Evolutionary conservation across 805 yeast species (phyloP), one percentile per base, ranked within the genome.

Genomic region (Priceomyces medius): DNA sequence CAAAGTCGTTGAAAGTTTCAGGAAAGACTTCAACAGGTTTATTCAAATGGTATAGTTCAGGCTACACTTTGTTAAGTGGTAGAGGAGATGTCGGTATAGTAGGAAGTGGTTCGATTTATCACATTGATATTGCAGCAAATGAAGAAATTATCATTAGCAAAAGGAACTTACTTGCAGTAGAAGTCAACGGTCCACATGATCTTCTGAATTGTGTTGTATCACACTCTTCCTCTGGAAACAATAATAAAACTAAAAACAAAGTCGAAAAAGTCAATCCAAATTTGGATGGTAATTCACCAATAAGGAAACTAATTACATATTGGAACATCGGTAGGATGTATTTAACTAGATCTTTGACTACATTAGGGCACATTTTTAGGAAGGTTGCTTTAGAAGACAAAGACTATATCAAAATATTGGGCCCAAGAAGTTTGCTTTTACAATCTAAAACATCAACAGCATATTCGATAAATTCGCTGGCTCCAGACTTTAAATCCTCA

Each of bases 51-150:
- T 45, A 46, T 24, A 58, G 57, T 23, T 39, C 61, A 9, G 81
- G 81, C 0, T 80, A 71, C 51, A 62, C 72, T 0, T 59, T 76
- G 27, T 47, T 79, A 4, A 69, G 75, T 19, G 86, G 87, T 1
- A 65, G 86, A 44, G 87, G 87, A 0, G 73, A 68, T 38, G 68
- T 68, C 2, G 79, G 80, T 1, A 47, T 81, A 12, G 74, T 69
- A 12, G 85, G 84, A 1, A 61, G 65, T 18, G 85, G 86, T 0
- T 67, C 76, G 9, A 56, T 81, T 17, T 79, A 77, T 54, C 71
- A 68, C 44, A 59, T 79, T 12, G 63, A 63, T 23, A 55, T 81
- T 18, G 61, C 51, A 3, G 69, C 63, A 13, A 70, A 56, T 17
- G 85, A 81, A 47, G 74, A 74, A 31, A 57, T 79, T 4, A 56